Base-by-base conservation (phyloP, 768 basidiomycete genomes). In the Suillus subaureus region DNA sequence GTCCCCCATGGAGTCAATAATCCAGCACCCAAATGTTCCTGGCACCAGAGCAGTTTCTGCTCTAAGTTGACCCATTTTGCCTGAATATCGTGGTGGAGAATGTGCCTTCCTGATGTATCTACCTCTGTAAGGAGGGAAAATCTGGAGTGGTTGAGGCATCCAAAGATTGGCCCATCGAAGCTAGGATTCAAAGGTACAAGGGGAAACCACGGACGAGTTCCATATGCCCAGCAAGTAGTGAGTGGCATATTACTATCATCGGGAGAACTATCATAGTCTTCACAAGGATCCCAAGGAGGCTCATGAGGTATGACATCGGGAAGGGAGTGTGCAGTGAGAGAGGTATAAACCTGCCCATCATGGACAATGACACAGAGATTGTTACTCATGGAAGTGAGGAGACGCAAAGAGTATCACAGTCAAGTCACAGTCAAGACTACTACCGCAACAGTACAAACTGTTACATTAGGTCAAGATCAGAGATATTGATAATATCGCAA, bases 81-180 rank as follows among this genome's bases (percentile, higher is more conserved):
- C 21, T 21, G 18, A 26, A 47, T 33, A 39, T 45, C 16, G 16
- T 21, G n/a, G n/a, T 61, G 26, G 23, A 61, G 39, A 7, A 40
- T 28, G 43, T 61, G 21, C 4, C 3, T 31, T 11, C 60, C 60
- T 7, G 0, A 3, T 16, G 39, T 6, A 16, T 51, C 49, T 8
- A 51, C 49, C 43, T 61, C 60, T 28, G 31, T 45, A 2, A 18
- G 60, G 18, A 61, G 39, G 1, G 23, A 40, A 11, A 26, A 40
- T 13, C 60, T 26, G 26, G 60, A 26, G 60, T 61, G 43, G 39
- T 45, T 61, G 6, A 61, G 43, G 31, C 60, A 61, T 18, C 13
- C 43, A 35, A 61, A 61, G 43, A 61, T 61, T 1, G 23, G 37
- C 43, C 60, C 60, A 31, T 61, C 23, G 6, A 45, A 61, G 15